These are phyloP conservation scores for Suillus variegatus DNA, from an alignment of 768 basidiomycete genomes.

Conservation along the genomic window DNA sequence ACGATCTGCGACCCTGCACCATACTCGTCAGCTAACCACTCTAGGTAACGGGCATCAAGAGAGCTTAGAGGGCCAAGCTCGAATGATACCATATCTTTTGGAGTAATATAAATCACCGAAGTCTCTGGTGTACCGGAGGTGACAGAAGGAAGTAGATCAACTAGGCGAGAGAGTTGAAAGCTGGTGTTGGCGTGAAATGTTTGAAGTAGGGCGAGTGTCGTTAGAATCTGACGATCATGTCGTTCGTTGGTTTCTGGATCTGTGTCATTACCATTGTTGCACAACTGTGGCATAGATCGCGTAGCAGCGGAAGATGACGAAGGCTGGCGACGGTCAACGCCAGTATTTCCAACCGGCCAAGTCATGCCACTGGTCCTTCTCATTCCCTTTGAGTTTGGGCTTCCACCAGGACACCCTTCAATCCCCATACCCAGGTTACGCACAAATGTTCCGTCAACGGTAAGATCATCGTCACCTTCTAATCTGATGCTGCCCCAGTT, in stretches of 20 bases:
- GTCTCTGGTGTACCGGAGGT: slow-evolving; percentile 15
- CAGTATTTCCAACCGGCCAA: slow-evolving; percentile 42
- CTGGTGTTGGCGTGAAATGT: slow-evolving; percentile 67
- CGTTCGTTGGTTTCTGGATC: slow-evolving; percentile 23
- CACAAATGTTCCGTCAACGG: slow-evolving; percentile 42
- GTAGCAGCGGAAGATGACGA: slow-evolving; percentile 32
- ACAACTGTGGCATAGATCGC: slow-evolving; percentile 30
- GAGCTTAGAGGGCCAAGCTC: slow-evolving; percentile 75
- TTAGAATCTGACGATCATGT: slow-evolving; percentile 39
- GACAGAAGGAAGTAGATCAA: slow-evolving; percentile 25
- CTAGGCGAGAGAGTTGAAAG: slow-evolving; percentile 54
- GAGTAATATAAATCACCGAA: slow-evolving; percentile 48
- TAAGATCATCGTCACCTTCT: slow-evolving; percentile 68
- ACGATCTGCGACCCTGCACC: slow-evolving; percentile 43
- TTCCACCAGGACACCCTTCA: slow-evolving; percentile 53
- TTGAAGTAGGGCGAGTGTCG: slow-evolving; percentile 62
- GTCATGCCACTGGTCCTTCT: slow-evolving; percentile 54
- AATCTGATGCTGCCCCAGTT: slow-evolving; percentile 61
- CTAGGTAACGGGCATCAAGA: slow-evolving; percentile 71
- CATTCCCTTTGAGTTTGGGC: slow-evolving; percentile 38
- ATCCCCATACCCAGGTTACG: slow-evolving; percentile 70
- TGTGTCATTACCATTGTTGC: slow-evolving; percentile 13
- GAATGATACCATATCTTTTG: slow-evolving; percentile 65
- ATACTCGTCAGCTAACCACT: slow-evolving; percentile 76
- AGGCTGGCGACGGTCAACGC: slow-evolving; percentile 29